Percentiles rank a stretch among this genome's conserved stretches.
These are phyloP conservation scores for Metschnikowia corniflorae DNA, from an alignment of 805 yeast species.

Conservation along the genomic window DNA sequence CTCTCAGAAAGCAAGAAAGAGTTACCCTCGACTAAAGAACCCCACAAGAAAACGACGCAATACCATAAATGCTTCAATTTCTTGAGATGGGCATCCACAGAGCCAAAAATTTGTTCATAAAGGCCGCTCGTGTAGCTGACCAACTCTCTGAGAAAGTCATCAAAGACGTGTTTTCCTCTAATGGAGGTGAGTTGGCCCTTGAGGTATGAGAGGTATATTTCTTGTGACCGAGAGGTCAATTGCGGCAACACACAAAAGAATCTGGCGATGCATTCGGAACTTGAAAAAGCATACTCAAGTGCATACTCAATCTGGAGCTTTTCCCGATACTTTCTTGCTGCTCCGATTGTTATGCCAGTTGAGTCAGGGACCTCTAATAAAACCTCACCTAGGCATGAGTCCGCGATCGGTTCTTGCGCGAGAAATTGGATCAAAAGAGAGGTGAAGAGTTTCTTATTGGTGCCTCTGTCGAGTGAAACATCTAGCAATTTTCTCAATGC, in stretches of 20 bases:
- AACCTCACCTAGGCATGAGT: constrained; percentile 24
- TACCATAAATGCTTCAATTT: constrained; percentile 10
- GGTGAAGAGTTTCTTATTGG: constrained; percentile 25
- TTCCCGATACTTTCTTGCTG: constrained; percentile 1
- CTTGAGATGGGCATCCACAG: background rate
- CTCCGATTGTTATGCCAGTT: background rate
- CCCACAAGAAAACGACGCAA: constrained; percentile 14
- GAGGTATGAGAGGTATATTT: constrained; percentile 13
- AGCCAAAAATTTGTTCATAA: background rate
- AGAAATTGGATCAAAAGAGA: constrained; percentile 28
- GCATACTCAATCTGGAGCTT: constrained; percentile 16
- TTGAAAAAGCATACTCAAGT: constrained; percentile 19
- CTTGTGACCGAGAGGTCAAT: constrained; percentile 11
- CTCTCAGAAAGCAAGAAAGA: background rate
- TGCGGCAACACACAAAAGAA: constrained; percentile 25
- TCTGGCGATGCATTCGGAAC: constrained; percentile 15
- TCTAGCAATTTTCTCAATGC: constrained; percentile 19
- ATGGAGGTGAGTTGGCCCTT: constrained; percentile 6
- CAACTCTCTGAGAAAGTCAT: constrained; percentile 12
- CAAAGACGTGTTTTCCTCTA: constrained; percentile 2
- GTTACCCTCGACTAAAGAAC: constrained; percentile 11
- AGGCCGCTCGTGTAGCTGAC: constrained; percentile 15
- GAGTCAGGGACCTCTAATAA: constrained; percentile 19
- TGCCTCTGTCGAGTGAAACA: constrained; percentile 18
- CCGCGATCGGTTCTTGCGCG: constrained; percentile 17